phyloP scores from a whole-genome alignment of 345 rosid genomes.

The Eucalyptus polyanthemos region DNA sequence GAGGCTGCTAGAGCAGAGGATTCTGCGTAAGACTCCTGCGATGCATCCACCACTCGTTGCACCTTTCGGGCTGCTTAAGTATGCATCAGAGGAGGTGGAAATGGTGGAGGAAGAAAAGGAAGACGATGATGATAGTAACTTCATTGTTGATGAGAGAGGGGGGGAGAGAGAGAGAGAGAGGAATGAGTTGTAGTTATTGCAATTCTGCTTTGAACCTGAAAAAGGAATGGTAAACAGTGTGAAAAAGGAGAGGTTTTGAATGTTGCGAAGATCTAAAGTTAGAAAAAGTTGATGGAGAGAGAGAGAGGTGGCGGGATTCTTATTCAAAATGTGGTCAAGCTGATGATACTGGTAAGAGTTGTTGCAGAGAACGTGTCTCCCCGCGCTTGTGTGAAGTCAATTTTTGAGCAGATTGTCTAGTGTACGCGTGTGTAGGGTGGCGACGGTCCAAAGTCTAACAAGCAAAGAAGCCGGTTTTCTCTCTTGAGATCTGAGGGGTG shows the following conservation, averaged over 20 bases:
- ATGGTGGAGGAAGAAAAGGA: conserved; percentile 23
- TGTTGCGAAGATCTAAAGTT: background rate
- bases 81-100: conserved; percentile 5
- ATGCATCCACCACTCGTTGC: conserved; percentile 30
- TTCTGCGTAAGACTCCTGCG: conserved; percentile 31
- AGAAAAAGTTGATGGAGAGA: background rate
- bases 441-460: background rate
- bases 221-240: background rate
- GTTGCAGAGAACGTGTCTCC: conserved; percentile 13
- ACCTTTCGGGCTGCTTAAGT: conserved; percentile 16
- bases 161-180: background rate
- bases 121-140: conserved; percentile 20
- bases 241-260: background rate
- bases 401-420: conserved; percentile 4
- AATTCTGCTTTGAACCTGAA: background rate
- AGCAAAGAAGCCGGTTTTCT: background rate
- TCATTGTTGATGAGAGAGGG: conserved; percentile 5
- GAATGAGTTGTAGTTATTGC: background rate
- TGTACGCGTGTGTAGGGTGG: background rate
- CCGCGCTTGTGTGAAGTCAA: conserved; percentile 49
- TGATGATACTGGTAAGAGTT: background rate
- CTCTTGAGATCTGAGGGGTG: background rate
- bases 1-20: conserved; percentile 43
- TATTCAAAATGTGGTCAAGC: conserved; percentile 31
- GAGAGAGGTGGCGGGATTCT: conserved; percentile 39